Percentiles rank a stretch among this genome's conserved stretches.
Conservation (phyloP, 345 rosid genomes). For the Euphorbia peplus region DNA sequence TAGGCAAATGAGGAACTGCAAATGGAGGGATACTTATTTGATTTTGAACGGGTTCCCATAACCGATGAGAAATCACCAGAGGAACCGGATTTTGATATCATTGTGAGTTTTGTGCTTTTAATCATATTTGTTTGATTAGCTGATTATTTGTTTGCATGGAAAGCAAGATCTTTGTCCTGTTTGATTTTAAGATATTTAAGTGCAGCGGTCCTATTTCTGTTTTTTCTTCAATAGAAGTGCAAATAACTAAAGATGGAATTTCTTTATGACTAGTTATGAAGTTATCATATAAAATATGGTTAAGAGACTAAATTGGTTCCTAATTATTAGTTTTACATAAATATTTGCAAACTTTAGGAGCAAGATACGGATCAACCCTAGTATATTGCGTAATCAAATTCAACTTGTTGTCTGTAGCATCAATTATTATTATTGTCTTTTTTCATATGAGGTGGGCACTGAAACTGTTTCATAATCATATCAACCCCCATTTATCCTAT, state of each 20-base stretch:
- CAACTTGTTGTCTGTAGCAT: neutral
- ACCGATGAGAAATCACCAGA: slow-evolving; percentile 97
- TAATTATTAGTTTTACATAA: neutral
- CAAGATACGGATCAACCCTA: neutral
- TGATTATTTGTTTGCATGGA: neutral
- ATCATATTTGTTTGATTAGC: slow-evolving; percentile 6
- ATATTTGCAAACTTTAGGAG: neutral
- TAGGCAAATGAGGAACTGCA: slow-evolving; percentile 90
- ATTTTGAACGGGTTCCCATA: slow-evolving; percentile 93
- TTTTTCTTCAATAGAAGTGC: neutral
- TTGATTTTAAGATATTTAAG: neutral
- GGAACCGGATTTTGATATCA: slow-evolving; percentile 81
- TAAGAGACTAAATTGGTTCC: neutral
- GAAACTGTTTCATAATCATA: neutral
- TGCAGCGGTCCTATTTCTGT: neutral
- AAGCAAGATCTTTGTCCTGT: neutral
- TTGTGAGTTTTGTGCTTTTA: slow-evolving; percentile 53
- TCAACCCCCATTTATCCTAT: neutral
- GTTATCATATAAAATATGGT: neutral
- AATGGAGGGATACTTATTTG: slow-evolving; percentile 74
- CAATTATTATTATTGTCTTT: neutral
- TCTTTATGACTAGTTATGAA: neutral
- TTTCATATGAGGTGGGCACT: neutral
- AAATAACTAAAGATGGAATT: neutral
- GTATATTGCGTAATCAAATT: neutral